Conservation (phyloP, 2,329 filamentous ascomycete genomes). For the Botrytis fabae region DNA sequence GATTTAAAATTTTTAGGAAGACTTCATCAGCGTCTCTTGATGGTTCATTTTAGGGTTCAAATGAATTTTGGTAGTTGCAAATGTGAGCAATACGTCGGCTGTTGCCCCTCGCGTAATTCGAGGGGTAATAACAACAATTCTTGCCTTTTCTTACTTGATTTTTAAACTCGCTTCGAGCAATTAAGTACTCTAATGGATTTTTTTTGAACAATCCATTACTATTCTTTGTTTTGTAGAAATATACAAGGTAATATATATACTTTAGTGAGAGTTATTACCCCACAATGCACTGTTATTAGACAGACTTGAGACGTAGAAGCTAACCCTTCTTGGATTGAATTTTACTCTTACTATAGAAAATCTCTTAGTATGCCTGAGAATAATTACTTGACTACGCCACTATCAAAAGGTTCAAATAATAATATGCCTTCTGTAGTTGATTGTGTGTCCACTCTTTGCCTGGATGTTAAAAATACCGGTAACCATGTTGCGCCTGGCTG, state of each 20-base stretch:
- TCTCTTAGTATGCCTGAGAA: neutral
- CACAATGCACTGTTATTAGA: neutral
- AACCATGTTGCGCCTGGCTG: neutral
- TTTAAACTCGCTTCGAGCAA: neutral
- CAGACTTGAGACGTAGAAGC: neutral
- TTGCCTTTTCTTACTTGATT: neutral
- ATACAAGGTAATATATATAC: neutral
- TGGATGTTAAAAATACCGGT: neutral
- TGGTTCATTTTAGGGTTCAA: neutral
- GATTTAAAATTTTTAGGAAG: rapidly evolving
- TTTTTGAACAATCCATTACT: neutral
- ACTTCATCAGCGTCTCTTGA: neutral
- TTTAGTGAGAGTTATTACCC: neutral
- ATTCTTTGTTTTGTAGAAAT: neutral
- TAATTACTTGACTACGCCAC: neutral
- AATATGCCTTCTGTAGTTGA: neutral
- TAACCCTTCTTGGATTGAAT: neutral
- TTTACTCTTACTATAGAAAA: neutral
- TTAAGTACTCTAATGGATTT: neutral
- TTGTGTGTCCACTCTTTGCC: neutral
- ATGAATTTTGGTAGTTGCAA: neutral
- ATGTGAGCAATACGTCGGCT: neutral
- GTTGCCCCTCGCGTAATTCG: neutral
- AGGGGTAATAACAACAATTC: neutral
- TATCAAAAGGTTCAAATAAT: neutral